Evolutionary conservation across 1,284 basidiomycete genomes (phyloP), one percentile per base, ranked within the genome.

Genomic region (Fomitopsis palustris): DNA sequence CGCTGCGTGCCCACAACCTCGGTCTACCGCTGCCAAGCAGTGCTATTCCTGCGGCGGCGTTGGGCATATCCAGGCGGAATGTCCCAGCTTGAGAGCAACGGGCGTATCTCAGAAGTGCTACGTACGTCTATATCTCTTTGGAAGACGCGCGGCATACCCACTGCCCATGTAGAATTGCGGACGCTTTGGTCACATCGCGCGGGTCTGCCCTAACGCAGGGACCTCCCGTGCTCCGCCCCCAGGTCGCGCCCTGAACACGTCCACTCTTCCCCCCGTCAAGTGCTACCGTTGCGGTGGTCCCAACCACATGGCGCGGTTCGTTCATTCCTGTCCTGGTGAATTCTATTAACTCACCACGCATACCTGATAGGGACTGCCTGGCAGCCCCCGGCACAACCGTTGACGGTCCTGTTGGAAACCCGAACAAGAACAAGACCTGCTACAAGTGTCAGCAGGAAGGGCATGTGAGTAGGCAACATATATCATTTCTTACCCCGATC

Each of bases 381-480:
- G 91, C 91, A 59, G 74, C 87, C 56, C 82, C 86, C 51, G 86
- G 86, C 31, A 76, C 82, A 21, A 78, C 77, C 19, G 72, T 82
- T 29, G 75, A 74, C 52, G 83, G 82, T 39, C 69, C 74, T 42
- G 66, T 63, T 37, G 55, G 61, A 54, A 68, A 70, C 61, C 58
- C 76, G 41, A 84, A 81, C 73, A 89, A 84, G 75, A 84, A 73
- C 66, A 92, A 90, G 77, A 90, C 87, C 47, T 94, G 92, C 72
- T 93, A 91, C 76, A 92, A 90, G 70, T 94, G 92, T 69, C 87
- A 91, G 69, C 84, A 88, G 71, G 87, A 90, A 72, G 91, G 92
- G 63, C 92, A 93, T 78, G 91, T 93, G 67, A 69, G 82, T 74
- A 37, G 41, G n/a, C 38, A 21, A 45, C 21, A 59, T 17, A 43